Evolutionary conservation across 2,329 filamentous ascomycete genomes (phyloP).

Genomic region (Pseudogymnoascus sp.): DNA sequence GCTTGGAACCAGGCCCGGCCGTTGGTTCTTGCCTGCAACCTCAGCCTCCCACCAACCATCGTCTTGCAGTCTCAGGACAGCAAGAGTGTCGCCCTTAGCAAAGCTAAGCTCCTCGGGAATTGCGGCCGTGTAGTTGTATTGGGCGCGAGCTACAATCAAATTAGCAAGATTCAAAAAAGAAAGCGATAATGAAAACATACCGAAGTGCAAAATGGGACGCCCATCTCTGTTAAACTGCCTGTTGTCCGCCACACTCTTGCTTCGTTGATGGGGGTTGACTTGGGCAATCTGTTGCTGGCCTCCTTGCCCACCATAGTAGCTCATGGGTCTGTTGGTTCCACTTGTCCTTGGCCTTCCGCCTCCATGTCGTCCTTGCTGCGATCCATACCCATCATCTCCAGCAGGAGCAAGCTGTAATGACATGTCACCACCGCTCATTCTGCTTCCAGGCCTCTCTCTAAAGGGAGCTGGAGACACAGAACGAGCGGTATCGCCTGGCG

Average conservation of each 20-base stretch:
- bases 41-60: constrained; percentile 99
- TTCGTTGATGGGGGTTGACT: constrained; percentile 41
- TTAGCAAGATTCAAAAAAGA: constrained; percentile 19
- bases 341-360: constrained; percentile 44
- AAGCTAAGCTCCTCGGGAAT: constrained; percentile 95
- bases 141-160: constrained; percentile 63
- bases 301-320: constrained; percentile 41
- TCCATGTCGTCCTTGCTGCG: constrained; percentile 42
- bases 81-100: constrained; percentile 82
- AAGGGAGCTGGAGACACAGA: constrained; percentile 37
- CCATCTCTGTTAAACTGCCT: constrained; percentile 81
- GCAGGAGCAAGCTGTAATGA: constrained; percentile 57
- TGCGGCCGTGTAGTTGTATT: constrained; percentile 90
- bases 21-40: constrained; percentile 59
- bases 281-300: constrained; percentile 19
- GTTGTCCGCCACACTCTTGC: constrained; percentile 79
- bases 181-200: constrained; percentile 51
- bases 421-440: constrained; percentile 49
- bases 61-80: constrained; percentile 84
- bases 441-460: constrained; percentile 46
- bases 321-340: constrained; percentile 42
- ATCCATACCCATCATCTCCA: constrained; percentile 52
- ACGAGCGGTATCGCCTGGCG: constrained; percentile 38
- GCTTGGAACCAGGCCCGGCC: constrained; percentile 59
- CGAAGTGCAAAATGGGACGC: constrained; percentile 82